Evolutionary conservation across 2,329 filamentous ascomycete species (phyloP).

Genomic region (Penicillium brevicompactum): DNA sequence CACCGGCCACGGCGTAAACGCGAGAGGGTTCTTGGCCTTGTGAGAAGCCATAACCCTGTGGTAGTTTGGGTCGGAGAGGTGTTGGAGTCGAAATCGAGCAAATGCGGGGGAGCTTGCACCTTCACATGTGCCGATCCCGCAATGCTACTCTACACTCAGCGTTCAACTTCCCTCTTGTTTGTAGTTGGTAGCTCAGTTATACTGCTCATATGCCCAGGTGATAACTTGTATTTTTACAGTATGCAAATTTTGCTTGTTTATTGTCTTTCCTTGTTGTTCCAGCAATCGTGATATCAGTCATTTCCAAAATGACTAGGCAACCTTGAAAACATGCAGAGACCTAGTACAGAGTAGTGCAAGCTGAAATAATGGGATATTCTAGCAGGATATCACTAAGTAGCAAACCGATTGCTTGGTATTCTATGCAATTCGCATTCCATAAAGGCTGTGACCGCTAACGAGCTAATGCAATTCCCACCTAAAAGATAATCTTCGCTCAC

Average conservation of each 20-base stretch:
- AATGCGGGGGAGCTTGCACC: slow-evolving; percentile 25
- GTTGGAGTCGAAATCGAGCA: slow-evolving; percentile 18
- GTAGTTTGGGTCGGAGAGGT: slow-evolving; percentile 9
- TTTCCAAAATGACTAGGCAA: too few species aligned
- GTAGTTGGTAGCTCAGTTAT: too few species aligned
- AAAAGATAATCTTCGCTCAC: slow-evolving; percentile 27
- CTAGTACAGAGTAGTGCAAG: too few species aligned
- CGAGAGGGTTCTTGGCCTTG: slow-evolving; percentile 54
- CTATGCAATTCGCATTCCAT: slow-evolving; percentile 16
- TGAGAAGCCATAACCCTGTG: slow-evolving; percentile 35
- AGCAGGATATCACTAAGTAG: too few species aligned
- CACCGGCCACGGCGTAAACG: slow-evolving; percentile 79
- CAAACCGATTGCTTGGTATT: slow-evolving; percentile 10
- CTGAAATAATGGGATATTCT: too few species aligned
- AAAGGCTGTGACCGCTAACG: slow-evolving; percentile 22
- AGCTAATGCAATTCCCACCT: slow-evolving; percentile 33
- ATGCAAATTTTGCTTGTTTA: too few species aligned
- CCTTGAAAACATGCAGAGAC: too few species aligned
- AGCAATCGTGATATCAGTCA: too few species aligned
- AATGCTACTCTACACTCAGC: neutral
- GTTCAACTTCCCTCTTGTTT: too few species aligned
- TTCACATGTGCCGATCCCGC: slow-evolving; percentile 4
- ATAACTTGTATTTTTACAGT: too few species aligned
- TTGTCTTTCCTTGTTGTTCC: too few species aligned
- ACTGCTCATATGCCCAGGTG: too few species aligned